Conservation (phyloP, 2,329 filamentous ascomycete genomes). For the Beauveria sp. region DNA sequence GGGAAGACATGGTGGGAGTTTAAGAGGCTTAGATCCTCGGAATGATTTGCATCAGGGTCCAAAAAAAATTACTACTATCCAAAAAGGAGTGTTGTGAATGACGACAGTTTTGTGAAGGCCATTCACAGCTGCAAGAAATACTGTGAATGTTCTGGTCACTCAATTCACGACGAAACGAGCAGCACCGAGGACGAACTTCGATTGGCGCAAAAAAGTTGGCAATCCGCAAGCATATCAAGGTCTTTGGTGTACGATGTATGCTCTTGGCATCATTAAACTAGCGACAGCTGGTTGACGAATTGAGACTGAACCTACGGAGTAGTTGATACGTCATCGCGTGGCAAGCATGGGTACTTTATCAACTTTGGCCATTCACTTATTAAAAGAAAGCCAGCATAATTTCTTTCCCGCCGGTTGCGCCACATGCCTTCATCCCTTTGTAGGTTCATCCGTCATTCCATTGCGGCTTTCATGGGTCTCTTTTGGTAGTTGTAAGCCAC, state of each 20-base stretch:
- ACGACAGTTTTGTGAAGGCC: constrained; percentile 5
- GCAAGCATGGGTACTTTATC: too few species aligned
- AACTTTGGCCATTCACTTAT: too few species aligned
- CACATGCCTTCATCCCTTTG: too few species aligned
- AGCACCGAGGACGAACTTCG: neutral
- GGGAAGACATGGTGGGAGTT: constrained; percentile 38
- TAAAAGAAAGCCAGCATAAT: too few species aligned
- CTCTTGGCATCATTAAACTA: too few species aligned
- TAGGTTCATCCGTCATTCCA: too few species aligned
- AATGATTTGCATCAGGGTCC: constrained; percentile 41
- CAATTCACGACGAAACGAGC: neutral
- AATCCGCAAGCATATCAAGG: too few species aligned
- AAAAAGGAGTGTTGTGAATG: constrained; percentile 9
- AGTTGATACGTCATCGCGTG: too few species aligned
- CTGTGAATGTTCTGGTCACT: constrained; percentile 1
- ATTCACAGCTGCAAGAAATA: neutral
- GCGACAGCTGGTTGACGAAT: too few species aligned
- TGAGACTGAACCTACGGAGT: too few species aligned
- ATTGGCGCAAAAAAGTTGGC: neutral
- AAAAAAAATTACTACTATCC: constrained; percentile 25
- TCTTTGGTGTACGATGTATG: too few species aligned
- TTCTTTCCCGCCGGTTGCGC: too few species aligned
- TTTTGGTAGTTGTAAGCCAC: neutral
- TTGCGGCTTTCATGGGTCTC: neutral
- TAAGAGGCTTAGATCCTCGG: constrained; percentile 40